Percentiles rank a stretch among this genome's conserved stretches.
These are phyloP conservation scores for Ceratocystiopsis sp. DNA, from an alignment of 2,329 filamentous ascomycete genomes.

Conservation along the genomic window DNA sequence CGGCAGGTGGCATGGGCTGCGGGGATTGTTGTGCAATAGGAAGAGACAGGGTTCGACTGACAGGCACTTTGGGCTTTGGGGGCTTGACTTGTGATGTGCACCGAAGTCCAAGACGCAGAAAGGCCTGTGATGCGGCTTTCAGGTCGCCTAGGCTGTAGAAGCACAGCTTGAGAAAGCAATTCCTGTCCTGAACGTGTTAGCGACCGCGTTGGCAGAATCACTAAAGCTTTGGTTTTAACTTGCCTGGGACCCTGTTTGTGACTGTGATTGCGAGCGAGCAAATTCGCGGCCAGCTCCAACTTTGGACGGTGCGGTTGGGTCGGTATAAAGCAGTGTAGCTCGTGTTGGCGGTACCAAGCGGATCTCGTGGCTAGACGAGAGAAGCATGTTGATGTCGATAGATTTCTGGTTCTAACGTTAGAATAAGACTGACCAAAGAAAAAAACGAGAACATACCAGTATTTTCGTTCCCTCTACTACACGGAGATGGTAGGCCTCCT, in stretches of 20 bases:
- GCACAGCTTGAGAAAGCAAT: slow-evolving; percentile 8
- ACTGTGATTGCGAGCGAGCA: neutral
- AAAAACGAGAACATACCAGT: neutral
- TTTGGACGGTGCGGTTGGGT: neutral
- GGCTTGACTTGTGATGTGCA: slow-evolving; percentile 7
- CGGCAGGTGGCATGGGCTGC: too few relatives aligned
- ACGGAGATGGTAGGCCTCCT: neutral
- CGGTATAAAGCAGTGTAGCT: slow-evolving; percentile 5
- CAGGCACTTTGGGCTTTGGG: neutral
- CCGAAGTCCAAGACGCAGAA: slow-evolving; percentile 7
- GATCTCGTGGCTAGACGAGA: slow-evolving; percentile 5
- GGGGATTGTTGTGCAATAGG: too few relatives aligned
- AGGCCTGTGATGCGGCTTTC: slow-evolving; percentile 7
- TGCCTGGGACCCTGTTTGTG: neutral
- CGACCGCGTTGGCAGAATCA: neutral
- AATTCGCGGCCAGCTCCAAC: neutral
- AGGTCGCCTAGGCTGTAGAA: slow-evolving; percentile 10
- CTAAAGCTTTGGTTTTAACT: neutral
- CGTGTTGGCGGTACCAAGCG: slow-evolving; percentile 8
- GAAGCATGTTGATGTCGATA: slow-evolving; percentile 1
- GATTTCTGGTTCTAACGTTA: neutral
- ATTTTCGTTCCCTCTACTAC: neutral
- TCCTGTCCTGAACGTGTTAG: neutral
- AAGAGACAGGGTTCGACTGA: too few relatives aligned
- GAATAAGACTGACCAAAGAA: neutral